Conservation (phyloP, 2,329 filamentous ascomycete species). For the Lecanicillium sp. region DNA sequence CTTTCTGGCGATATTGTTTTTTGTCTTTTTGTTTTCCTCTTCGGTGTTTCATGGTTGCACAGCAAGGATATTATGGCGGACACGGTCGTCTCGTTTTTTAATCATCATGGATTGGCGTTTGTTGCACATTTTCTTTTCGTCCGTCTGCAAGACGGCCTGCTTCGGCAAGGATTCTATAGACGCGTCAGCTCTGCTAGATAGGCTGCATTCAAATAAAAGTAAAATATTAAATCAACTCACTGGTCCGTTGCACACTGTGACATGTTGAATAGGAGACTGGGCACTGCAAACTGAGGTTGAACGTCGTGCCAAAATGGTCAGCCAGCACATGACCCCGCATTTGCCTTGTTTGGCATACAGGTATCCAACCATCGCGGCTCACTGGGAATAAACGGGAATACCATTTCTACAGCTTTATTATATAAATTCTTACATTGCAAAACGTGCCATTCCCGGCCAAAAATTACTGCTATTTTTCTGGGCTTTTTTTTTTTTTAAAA, state of each 20-base stretch:
- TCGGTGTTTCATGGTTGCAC: slow-evolving; percentile 8
- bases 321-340: slow-evolving; percentile 10
- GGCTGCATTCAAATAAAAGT: slow-evolving; percentile 3
- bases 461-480: too few relatives aligned
- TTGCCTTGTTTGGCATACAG: too few relatives aligned
- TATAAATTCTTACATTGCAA: too few relatives aligned
- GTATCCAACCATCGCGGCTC: too few relatives aligned
- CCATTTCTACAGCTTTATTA: too few relatives aligned
- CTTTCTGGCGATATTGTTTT: not conserved
- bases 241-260: slow-evolving; percentile 2
- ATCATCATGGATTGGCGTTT: slow-evolving; percentile 11
- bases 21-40: not conserved
- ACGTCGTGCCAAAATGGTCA: not conserved
- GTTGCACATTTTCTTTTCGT: not conserved
- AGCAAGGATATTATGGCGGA: slow-evolving; percentile 4
- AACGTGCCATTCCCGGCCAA: too few relatives aligned
- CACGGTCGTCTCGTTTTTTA: not conserved
- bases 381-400: too few relatives aligned
- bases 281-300: not conserved
- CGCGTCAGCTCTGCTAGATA: slow-evolving; percentile 1
- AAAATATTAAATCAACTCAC: slow-evolving; percentile 1
- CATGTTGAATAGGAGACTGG: not conserved
- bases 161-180: slow-evolving; percentile 1
- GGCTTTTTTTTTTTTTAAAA: too few relatives aligned
- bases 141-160: not conserved